These are phyloP conservation scores for Cytidiella melzeri DNA, from an alignment of 768 basidiomycete genomes.

Conservation along the genomic window DNA sequence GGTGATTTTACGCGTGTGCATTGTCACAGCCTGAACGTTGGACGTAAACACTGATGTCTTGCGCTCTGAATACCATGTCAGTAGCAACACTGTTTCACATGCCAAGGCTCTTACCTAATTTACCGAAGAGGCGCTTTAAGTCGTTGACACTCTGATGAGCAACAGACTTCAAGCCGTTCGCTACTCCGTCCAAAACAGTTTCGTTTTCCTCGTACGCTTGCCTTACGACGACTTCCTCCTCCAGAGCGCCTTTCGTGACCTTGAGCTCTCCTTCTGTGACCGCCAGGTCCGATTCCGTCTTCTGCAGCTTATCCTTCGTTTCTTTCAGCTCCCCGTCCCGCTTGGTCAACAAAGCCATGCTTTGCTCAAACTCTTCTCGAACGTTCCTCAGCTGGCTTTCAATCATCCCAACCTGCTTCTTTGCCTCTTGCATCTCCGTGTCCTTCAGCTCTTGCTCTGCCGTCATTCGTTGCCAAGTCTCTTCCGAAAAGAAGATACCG, in stretches of 20 bases:
- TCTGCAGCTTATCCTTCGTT: constrained; percentile 49
- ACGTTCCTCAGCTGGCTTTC: constrained; percentile 75
- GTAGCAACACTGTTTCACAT: constrained; percentile 1
- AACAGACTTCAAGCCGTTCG: constrained; percentile 57
- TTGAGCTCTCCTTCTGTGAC: constrained; percentile 53
- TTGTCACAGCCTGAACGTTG: constrained; percentile 61
- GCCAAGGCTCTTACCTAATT: constrained; percentile 56
- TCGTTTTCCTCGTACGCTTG: constrained; percentile 78
- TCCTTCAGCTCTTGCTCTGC: constrained; percentile 70
- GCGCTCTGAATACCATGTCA: constrained; percentile 48
- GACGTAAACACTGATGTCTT: constrained; percentile 56
- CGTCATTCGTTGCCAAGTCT: constrained; percentile 81
- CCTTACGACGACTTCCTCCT: constrained; percentile 76
- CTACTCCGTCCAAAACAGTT: constrained; percentile 61
- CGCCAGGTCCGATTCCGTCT: constrained; percentile 45
- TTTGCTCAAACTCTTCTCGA: constrained; percentile 89
- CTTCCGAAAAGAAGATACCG: constrained; percentile 89
- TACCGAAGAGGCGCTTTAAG: constrained; percentile 66
- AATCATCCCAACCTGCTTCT: constrained; percentile 76
- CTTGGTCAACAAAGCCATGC: constrained; percentile 68
- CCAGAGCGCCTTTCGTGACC: constrained; percentile 50
- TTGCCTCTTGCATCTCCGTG: constrained; percentile 78
- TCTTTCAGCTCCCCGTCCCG: constrained; percentile 71
- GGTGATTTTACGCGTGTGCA: constrained; percentile 54
- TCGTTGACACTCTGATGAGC: constrained; percentile 67